Evolutionary conservation across 2,329 filamentous ascomycete genomes (phyloP), one percentile per base, ranked within the genome.

Genomic region (Gnomoniopsis smithogilvyi): DNA sequence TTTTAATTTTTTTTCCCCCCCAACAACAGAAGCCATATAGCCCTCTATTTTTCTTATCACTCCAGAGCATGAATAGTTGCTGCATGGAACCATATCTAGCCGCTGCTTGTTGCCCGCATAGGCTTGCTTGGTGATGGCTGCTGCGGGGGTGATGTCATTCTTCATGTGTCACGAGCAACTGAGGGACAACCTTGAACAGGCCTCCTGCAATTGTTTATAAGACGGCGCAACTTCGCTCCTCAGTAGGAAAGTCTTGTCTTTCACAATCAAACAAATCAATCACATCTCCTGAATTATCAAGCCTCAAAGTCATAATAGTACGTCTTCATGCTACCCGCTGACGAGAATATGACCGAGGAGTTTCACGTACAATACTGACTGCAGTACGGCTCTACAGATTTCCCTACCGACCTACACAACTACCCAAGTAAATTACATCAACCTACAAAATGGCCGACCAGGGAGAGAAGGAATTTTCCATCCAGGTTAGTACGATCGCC

Each of bases 381-480:
- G 24, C n/a, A 14, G 30, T 17, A 22, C 38, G n/a, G 11, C 36
- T 24, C 14, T 14, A 24, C 2, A 47, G 45, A 47, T 11, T 12
- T 6, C 21, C 24, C 41, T 50, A n/a, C 49, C n/a, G 21, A 45
- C 15, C 30, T 45, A 19, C 10, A n/a, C 51, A 51, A 12, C 33
- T 49, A 51, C 51, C 22, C 4, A 47, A 19, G 10, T 47, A 11
- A 47, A 2, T 21, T 47, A 47, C 21, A 49, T 6, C 30, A 54
- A 38, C 17, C n/a, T 51, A 24, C 56, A 54, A 54, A 22, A 62
- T 62, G 60, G 45, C 60, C 36, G 60, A 56, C 46, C 51, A 62
- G n/a, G 54, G 60, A 51, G 76, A 78, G 70, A 76, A 78, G 70
- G 65, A 77, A 64, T 78, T 79, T 66, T 71, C 68, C 65, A 75